phyloP scores from a whole-genome alignment of 1,284 basidiomycete genomes.

The Cerioporus squamosus region DNA sequence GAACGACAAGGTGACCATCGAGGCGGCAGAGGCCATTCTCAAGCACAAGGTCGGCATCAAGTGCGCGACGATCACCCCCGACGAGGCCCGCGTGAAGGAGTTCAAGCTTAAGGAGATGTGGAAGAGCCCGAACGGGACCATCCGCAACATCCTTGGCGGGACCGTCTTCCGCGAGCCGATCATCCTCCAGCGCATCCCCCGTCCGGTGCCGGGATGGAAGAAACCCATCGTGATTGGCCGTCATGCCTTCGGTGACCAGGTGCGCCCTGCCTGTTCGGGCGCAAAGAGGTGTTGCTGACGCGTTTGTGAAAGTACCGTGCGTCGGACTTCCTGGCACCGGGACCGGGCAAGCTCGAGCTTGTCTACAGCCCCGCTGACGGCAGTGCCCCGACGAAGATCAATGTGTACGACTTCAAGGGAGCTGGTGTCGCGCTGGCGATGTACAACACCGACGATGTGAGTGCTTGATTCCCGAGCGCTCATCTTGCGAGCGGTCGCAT shows the following conservation, averaged over 20 bases:
- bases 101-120: constrained; percentile 99
- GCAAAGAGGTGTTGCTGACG: background rate
- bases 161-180: constrained; percentile 99
- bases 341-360: constrained; percentile 89
- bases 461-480: too few species aligned
- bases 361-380: constrained; percentile 84
- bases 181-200: constrained; percentile 88
- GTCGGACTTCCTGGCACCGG: constrained; percentile 88
- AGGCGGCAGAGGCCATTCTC: constrained; percentile 91
- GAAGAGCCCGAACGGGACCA: constrained; percentile 94
- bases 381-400: constrained; percentile 62
- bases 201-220: constrained; percentile 94
- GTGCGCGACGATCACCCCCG: constrained; percentile 98
- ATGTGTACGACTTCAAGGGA: constrained; percentile 92
- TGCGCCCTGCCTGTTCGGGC: constrained; percentile 31
- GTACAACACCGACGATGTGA: constrained; percentile 94
- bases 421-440: constrained; percentile 90
- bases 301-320: constrained; percentile 73
- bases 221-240: constrained; percentile 97
- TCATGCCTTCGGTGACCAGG: constrained; percentile 97
- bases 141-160: constrained; percentile 96
- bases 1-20: constrained; percentile 91
- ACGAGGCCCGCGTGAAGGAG: constrained; percentile 93
- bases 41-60: constrained; percentile 93
- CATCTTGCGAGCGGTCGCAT: too few species aligned